A percentile compares a stretch with the other conserved stretches of the same genome.
phyloP scores from a whole-genome alignment of 768 basidiomycete genomes.

The Inosperma sp. region DNA sequence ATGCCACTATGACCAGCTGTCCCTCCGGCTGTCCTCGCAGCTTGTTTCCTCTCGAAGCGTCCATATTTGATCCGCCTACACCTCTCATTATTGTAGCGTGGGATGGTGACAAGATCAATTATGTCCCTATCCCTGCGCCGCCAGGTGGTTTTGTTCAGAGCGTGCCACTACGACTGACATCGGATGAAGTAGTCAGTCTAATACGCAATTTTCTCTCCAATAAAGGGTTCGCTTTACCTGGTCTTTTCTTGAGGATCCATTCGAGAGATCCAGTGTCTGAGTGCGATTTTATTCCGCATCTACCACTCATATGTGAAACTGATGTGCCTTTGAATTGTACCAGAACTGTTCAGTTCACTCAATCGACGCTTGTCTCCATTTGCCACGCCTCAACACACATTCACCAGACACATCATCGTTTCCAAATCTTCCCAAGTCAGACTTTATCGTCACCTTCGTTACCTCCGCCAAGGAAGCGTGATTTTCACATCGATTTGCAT shows the following conservation, averaged over 20 bases:
- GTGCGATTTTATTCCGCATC: background rate
- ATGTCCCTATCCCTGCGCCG: background rate
- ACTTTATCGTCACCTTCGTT: background rate
- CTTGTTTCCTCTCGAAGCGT: slow-evolving; percentile 4
- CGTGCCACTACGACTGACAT: slow-evolving; percentile 3
- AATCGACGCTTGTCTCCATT: slow-evolving; percentile 5
- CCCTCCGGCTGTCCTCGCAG: slow-evolving; percentile 1
- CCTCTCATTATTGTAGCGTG: slow-evolving; percentile 4
- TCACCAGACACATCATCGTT: background rate
- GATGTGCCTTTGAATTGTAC: background rate
- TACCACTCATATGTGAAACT: background rate
- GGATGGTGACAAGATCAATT: slow-evolving; percentile 2
- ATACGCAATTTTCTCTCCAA: slow-evolving; percentile 2
- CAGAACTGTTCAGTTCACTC: slow-evolving; percentile 6
- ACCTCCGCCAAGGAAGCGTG: background rate
- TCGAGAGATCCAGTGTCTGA: background rate
- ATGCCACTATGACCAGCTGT: background rate
- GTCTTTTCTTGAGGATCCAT: slow-evolving; percentile 5
- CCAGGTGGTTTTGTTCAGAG: background rate
- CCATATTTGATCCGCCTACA: background rate
- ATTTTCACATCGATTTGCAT: slow-evolving; percentile 5
- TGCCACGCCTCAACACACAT: slow-evolving; percentile 5
- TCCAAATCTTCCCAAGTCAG: background rate
- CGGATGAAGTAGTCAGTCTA: slow-evolving; percentile 1
- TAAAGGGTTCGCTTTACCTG: slow-evolving; percentile 7